Evolutionary conservation across 495 filamentous ascomycete species (phyloP), one percentile per base, ranked within the genome.

Genomic region (Penicillium riverlandense): DNA sequence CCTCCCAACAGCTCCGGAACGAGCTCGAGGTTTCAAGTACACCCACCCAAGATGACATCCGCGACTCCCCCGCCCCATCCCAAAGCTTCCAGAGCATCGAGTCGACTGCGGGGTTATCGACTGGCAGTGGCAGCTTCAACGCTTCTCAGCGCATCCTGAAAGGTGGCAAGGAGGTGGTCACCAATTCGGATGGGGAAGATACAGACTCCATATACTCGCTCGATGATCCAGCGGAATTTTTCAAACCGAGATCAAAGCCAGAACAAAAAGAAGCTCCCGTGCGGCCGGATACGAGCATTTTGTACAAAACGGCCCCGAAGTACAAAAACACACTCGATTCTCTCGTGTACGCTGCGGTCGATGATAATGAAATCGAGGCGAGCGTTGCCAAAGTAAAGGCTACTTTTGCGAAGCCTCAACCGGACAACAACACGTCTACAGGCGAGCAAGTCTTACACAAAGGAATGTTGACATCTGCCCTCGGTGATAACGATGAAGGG

Each of bases 151-250:
- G 72, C 28, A 52, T 75, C 14, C 43, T 74, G 11, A 73, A 62
- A 46, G 65, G 71, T 39, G 73, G 76, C 11, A 65, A 62, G 38
- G 66, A 76, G 46, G 48, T 76, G 10, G 75, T 85, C 28, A 82
- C 88, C 40, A 75, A 70, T 44, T 90, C 86, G 0, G 86, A 90
- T 53, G 82, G 82, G 41, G 85, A 87, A 22, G 79, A 78, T 8
- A 70, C 65, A 1, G 79, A 79, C 46, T 82, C 79, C 0, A 71
- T 80, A 43, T 55, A 48, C n/a, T 71, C 65, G n/a, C 55, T 78
- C 15, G 71, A 69, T 34, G 67, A 70, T 38, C 65, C 67, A 6
- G 61, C 62, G 9, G 59, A 61, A n/a, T 52, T 71, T 6, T 59
- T 75, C 31, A 56, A 44, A 10, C 30, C 59, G 50, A 52, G 40